Base-by-base conservation (phyloP, 2,329 filamentous ascomycete genomes). In the Xylaria sp. region DNA sequence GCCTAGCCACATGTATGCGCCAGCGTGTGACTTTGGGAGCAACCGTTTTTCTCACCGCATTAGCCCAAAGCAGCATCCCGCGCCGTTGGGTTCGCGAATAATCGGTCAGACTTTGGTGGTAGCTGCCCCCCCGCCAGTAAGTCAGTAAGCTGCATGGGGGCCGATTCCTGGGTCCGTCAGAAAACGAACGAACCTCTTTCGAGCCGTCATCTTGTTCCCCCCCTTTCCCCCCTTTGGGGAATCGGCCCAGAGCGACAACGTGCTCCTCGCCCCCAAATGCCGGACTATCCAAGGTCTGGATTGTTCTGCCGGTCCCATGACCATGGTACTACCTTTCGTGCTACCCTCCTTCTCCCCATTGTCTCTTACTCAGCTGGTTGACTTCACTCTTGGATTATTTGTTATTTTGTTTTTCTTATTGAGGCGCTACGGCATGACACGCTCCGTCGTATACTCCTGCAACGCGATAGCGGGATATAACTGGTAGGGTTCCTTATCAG, bases 261-360 rank as follows among this genome's bases (percentile, higher is more conserved):
- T 51, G 48, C 56, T 46, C 41, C 41, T 46, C 33, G 33, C 64
- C 58, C 57, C 57, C 55, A 56, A 61, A 64, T 64, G 62, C 69
- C 69, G 66, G 60, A 23, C 46, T 18, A 7, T 55, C 66, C 63
- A 25, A 62, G 55, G 69, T 52, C 69, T 67, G 57, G 69, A 62
- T 62, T 48, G 33, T 62, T 69, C 69, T 60, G 52, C 60, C 67
- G 64, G 58, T 69, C 67, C 66, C 67, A 63, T 69, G 69, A 69
- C 64, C 55, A 51, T 51, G 63, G 67, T 64, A 67, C 55, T 58
- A 52, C 57, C 66, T 41, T 56, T 49, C 39, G 62, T 70, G 59
- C 36, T 20, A 65, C 60, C 66, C 62, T 43, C 59, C 66, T 25
- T 36, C 28, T 33, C 55, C 18, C 43, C 48, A 55, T 41, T 58